Evolutionary conservation across 2,329 filamentous ascomycete species (phyloP), one percentile per base, ranked within the genome.

Genomic region (Monilinia vaccinii-corymbosi): DNA sequence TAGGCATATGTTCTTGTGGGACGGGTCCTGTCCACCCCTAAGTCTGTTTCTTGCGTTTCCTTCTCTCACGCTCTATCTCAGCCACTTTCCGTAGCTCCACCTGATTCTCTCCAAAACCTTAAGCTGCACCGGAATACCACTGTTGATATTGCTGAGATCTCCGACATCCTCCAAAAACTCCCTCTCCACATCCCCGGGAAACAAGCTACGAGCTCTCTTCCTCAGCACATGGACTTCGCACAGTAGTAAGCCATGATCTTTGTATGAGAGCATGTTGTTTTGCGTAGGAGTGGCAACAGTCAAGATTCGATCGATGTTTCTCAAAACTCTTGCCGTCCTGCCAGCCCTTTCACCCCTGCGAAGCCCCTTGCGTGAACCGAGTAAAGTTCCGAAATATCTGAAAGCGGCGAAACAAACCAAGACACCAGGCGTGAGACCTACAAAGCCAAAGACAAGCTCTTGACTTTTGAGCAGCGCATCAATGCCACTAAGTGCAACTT

Each of bases 381-480:
- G 82, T 0, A 85, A 72, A 21, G 83, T 80, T 42, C 81, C 79
- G 1, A 96, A 71, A 77, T 93, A 97, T 64, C 84, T 84, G 50
- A 87, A 75, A 13, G 85, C 75, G n/a, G 84, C 86, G 63, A 93
- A 84, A 2, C 87, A 88, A 42, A 97, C 89, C 34, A 99, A 77
- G n/a, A 97, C 81, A 14, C 94, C 93, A 0, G 94, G 94, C 0
- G 94, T 97, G 31, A 99, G 78, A 7, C 92, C 92, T 42, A 99
- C 87, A 70, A 99, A 96, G n/a, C 91, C 94, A 75, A 99, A 99
- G 28, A 99, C 89, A 51, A 99, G 81, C 72, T 99, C 93, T 71
- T 99, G 94, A 70, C 92, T 97, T 76, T 94, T 96, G 61, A 99
- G 80, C 36, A 99, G 81, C 38, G 91, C 85, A 77, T 99, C 93